Conservation (phyloP, 331 rosid species). For the Malus hybrid region DNA sequence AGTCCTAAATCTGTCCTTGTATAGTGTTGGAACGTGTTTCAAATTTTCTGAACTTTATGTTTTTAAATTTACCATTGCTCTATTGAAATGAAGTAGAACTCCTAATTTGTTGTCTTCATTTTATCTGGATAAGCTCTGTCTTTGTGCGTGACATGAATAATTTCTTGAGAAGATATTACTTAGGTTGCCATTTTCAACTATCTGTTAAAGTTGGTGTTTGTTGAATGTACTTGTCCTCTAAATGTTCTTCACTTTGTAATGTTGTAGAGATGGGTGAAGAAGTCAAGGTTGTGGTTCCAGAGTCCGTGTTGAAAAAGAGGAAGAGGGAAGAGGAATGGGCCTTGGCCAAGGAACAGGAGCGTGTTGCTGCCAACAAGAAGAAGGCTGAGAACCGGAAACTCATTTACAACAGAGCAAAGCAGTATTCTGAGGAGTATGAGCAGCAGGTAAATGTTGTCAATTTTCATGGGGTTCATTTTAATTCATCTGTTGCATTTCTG, state of each 20-base stretch:
- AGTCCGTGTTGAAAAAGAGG: constrained; percentile 70
- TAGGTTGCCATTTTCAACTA: background rate
- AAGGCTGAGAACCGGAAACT: constrained; percentile 53
- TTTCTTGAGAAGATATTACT: no score
- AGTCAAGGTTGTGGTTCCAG: constrained; percentile 53
- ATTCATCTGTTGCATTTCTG: background rate
- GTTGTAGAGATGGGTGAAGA: constrained; percentile 62
- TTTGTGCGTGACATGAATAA: background rate
- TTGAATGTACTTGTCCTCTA: background rate
- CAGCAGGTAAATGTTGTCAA: constrained; percentile 32
- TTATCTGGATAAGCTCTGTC: background rate
- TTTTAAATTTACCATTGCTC: background rate
- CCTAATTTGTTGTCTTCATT: background rate
- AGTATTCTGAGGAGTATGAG: constrained; percentile 48
- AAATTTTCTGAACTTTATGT: background rate
- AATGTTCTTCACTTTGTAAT: background rate
- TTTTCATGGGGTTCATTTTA: background rate
- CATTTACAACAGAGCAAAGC: constrained; percentile 62
- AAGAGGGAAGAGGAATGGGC: constrained; percentile 87
- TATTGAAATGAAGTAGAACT: background rate
- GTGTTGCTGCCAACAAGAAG: constrained; percentile 54
- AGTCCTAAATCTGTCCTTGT: background rate
- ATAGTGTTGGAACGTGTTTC: background rate
- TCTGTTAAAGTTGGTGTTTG: background rate
- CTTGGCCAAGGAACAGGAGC: constrained; percentile 37